Evolutionary conservation across 768 basidiomycete species (phyloP).

Genomic region (Dacryopinax primogenitus): DNA sequence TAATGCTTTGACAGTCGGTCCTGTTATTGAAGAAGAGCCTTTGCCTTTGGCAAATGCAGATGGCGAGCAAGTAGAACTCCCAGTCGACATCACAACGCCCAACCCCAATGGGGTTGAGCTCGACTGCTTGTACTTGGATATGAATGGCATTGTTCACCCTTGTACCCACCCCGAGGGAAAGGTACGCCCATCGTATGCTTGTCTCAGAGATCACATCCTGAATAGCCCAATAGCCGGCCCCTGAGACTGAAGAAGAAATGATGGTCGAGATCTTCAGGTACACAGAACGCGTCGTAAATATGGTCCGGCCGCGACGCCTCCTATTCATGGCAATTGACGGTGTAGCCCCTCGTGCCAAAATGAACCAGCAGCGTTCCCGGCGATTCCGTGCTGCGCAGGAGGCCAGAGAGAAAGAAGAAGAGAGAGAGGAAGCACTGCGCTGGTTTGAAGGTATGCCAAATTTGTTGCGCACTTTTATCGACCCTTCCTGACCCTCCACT

Average conservation of each 20-base stretch:
- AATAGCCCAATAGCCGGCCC: slow-evolving; percentile 52
- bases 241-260: slow-evolving; percentile 98
- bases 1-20: slow-evolving; percentile 38
- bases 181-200: slow-evolving; percentile 28
- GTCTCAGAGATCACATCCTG: not conserved
- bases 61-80: slow-evolving; percentile 51
- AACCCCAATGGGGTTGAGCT: slow-evolving; percentile 97
- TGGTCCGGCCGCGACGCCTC: slow-evolving; percentile 87
- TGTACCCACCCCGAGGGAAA: slow-evolving; percentile 99
- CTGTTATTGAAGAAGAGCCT: slow-evolving; percentile 78
- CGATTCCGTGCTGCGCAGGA: slow-evolving; percentile 93
- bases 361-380: slow-evolving; percentile 98
- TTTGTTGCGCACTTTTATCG: not conserved
- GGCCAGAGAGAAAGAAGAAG: slow-evolving; percentile 85
- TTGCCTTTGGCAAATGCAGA: slow-evolving; percentile 45
- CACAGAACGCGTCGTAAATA: slow-evolving; percentile 93
- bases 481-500: not conserved
- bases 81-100: slow-evolving; percentile 59
- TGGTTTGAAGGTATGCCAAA: slow-evolving; percentile 63
- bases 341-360: slow-evolving; percentile 95
- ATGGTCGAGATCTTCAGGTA: slow-evolving; percentile 96
- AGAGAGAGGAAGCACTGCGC: slow-evolving; percentile 64
- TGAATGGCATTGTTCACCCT: slow-evolving; percentile 99
- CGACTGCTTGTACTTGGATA: slow-evolving; percentile 93
- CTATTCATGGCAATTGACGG: slow-evolving; percentile 99